These are phyloP conservation scores for Monosporascus sp. DNA, from an alignment of 2,329 filamentous ascomycete species.

Conservation along the genomic window DNA sequence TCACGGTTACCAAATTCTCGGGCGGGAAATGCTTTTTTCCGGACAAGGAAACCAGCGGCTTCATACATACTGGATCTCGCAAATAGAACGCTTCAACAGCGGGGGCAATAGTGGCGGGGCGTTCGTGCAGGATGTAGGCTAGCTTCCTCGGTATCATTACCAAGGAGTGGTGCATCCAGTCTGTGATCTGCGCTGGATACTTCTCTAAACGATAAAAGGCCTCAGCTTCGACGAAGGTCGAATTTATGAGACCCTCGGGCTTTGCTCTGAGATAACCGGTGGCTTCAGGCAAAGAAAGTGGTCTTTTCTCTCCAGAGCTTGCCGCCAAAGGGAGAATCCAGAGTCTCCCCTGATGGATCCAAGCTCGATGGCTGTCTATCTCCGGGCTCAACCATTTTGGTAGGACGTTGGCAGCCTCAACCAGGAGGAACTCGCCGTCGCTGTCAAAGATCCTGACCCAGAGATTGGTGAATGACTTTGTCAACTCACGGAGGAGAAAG, in stretches of 20 bases:
- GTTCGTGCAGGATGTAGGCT: slow-evolving; percentile 71
- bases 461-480: slow-evolving; percentile 62
- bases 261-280: slow-evolving; percentile 53
- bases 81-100: slow-evolving; percentile 91
- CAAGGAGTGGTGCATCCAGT: slow-evolving; percentile 71
- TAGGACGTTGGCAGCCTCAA: slow-evolving; percentile 84
- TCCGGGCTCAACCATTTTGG: slow-evolving; percentile 91
- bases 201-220: slow-evolving; percentile 84
- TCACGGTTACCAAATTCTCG: slow-evolving; percentile 72
- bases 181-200: slow-evolving; percentile 71
- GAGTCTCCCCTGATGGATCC: slow-evolving; percentile 76
- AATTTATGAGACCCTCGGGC: slow-evolving; percentile 60
- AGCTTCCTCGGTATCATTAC: slow-evolving; percentile 76
- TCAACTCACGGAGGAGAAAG: slow-evolving; percentile 79
- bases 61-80: slow-evolving; percentile 73
- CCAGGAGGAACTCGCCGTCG: slow-evolving; percentile 91
- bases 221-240: slow-evolving; percentile 73
- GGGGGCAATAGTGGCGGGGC: slow-evolving; percentile 72
- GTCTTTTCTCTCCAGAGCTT: slow-evolving; percentile 29
- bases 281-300: slow-evolving; percentile 61
- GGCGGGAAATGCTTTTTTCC: slow-evolving; percentile 63
- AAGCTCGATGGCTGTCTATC: slow-evolving; percentile 80
- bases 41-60: slow-evolving; percentile 56
- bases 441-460: slow-evolving; percentile 84
- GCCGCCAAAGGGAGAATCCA: slow-evolving; percentile 61